These are phyloP conservation scores for Bremia lactucae DNA, from an alignment of 352 stramenopile species.

Conservation along the genomic window DNA sequence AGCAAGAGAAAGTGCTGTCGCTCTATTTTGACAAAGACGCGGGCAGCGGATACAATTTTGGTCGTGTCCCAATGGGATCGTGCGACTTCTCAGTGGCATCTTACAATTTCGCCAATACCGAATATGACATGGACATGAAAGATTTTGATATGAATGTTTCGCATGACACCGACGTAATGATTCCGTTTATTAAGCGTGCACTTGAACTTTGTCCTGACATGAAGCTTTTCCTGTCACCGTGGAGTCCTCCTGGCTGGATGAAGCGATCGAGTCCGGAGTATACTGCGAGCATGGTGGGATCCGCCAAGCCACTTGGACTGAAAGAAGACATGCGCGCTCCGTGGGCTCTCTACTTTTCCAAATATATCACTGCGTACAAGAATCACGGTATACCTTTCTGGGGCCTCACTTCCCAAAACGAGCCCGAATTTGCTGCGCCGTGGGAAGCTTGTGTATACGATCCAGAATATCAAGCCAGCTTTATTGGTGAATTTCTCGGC, in stretches of 20 bases:
- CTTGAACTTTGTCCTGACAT: conserved; percentile 51
- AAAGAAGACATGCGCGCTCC: conserved; percentile 37
- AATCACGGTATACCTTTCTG: conserved; percentile 73
- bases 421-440: conserved; percentile 62
- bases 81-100: conserved; percentile 80
- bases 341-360: conserved; percentile 88
- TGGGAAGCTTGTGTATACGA: conserved; percentile 70
- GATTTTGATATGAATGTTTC: conserved; percentile 72
- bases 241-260: conserved; percentile 87
- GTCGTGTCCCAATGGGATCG: conserved; percentile 84
- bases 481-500: conserved; percentile 79
- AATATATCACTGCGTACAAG: conserved; percentile 88
- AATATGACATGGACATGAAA: conserved; percentile 46
- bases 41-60: conserved; percentile 79
- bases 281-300: conserved; percentile 52
- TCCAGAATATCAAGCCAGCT: conserved; percentile 48
- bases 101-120: conserved; percentile 83
- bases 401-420: conserved; percentile 87
- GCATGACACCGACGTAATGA: conserved; percentile 68
- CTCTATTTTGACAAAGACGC: conserved; percentile 79
- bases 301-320: conserved; percentile 37
- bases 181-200: conserved; percentile 77
- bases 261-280: conserved; percentile 39
- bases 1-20: conserved; percentile 78
- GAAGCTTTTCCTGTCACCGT: conserved; percentile 82